Evolutionary conservation across 257 asterid genomes (phyloP), one percentile per base, ranked within the genome.

Genomic region (Eustoma russellianum): DNA sequence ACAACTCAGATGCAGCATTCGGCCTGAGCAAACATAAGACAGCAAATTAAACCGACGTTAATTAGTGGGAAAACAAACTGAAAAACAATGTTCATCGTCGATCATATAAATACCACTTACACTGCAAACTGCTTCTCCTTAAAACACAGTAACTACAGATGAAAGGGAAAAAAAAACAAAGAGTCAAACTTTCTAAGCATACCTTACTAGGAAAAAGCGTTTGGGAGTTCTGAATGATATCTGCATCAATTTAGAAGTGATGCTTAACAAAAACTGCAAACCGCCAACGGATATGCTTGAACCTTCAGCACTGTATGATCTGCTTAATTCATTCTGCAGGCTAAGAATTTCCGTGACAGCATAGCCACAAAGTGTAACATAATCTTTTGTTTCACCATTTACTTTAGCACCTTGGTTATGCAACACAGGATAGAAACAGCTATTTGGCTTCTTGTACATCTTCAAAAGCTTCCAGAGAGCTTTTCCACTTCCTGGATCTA

Each of bases 201-300:
- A 83, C 97, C 95, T 82, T 10, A 79, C 70, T 57, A 60, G 79
- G 48, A 92, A 92, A 71, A 84, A 88, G 74, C 60, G 64, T 17
- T 17, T 62, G 52, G 98, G 98, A 67, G 80, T 57, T 64, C 66
- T 63, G 62, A 79, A 83, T 57, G 98, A 86, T 55, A 81, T 77
- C 65, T 54, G 78, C 74, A 79, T 67, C 80, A 78, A 63, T 47
- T 68, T 70, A 38, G 79, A 75, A 62, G 83, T 64, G 38, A 79
- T 45, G 47, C 60, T 70, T 66, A 61, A 66, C 70, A 92, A 64
- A 61, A 87, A 72, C 14, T 69, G 70, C 9, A 71, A 60, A 49
- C 84, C 81, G 33, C 64, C 67, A 48, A 30, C 14, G 40, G 63
- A 57, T 72, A 67, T 45, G 34, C 44, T 73, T 57, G 66, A 52